Conservation (phyloP, 805 yeast species). For the Candida golubevii region DNA sequence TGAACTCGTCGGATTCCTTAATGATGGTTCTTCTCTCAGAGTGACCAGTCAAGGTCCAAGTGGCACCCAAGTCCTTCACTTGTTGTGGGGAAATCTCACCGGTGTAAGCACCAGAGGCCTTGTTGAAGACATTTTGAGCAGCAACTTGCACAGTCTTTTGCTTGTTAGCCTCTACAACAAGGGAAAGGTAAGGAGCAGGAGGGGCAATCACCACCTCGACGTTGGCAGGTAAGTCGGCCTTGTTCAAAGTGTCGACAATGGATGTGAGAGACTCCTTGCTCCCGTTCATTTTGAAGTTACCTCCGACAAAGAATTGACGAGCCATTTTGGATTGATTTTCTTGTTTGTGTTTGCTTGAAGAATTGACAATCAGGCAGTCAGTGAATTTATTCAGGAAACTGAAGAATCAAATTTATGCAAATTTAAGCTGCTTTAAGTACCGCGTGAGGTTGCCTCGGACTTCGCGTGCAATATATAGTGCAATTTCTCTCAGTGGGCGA, state of each 20-base stretch:
- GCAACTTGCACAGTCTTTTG: constrained; percentile 73
- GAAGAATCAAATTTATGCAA: no score
- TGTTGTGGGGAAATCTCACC: constrained; percentile 92
- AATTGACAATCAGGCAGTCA: no score
- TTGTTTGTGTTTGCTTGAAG: neutral
- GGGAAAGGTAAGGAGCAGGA: constrained; percentile 86
- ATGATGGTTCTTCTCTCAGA: constrained; percentile 96
- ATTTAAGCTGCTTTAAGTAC: no score
- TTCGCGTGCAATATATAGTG: no score
- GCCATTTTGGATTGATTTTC: constrained; percentile 43
- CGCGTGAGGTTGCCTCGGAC: no score
- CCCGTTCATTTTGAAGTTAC: constrained; percentile 99
- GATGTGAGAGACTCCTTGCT: constrained; percentile 76
- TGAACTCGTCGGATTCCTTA: constrained; percentile 83
- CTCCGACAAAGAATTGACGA: constrained; percentile 95
- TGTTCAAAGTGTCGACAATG: constrained; percentile 80
- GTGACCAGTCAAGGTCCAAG: constrained; percentile 96
- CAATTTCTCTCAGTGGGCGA: constrained; percentile 5
- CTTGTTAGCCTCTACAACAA: constrained; percentile 64
- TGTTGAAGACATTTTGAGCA: constrained; percentile 87
- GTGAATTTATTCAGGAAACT: no score
- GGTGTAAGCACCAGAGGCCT: constrained; percentile 94
- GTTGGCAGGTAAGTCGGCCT: constrained; percentile 65
- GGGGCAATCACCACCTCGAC: constrained; percentile 96
- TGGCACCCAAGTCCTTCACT: constrained; percentile 86